phyloP scores from a whole-genome alignment of 179 eudicot genomes.

The Carnegiea gigantea region DNA sequence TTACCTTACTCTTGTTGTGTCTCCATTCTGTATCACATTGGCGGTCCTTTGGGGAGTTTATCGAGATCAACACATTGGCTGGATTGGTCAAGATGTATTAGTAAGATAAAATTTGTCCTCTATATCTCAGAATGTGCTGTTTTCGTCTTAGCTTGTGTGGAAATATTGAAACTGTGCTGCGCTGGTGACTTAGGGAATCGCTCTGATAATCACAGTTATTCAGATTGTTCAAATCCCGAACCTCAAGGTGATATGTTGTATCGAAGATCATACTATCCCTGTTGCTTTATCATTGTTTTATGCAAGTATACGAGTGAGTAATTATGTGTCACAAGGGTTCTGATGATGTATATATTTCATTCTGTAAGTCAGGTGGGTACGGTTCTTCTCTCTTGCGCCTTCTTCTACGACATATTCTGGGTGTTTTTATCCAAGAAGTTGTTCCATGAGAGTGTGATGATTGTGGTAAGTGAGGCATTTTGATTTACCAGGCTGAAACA shows the following conservation, averaged over 20 bases:
- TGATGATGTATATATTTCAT: background rate
- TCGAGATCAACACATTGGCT: constrained; percentile 52
- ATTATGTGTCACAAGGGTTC: background rate
- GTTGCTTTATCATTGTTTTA: background rate
- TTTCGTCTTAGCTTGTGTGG: background rate
- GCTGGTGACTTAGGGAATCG: constrained; percentile 56
- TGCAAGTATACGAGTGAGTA: too few species aligned
- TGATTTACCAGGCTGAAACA: background rate
- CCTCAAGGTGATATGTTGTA: constrained; percentile 62
- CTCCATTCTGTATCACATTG: constrained; percentile 77
- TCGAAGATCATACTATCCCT: background rate
- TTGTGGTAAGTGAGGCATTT: constrained; percentile 58
- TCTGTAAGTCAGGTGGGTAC: constrained; percentile 61
- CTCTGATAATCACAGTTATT: constrained; percentile 75
- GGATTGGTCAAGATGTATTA: constrained; percentile 92
- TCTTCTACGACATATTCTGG: constrained; percentile 87
- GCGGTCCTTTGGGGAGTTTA: constrained; percentile 71
- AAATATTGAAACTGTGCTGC: background rate
- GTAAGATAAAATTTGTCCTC: constrained; percentile 40
- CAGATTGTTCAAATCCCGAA: constrained; percentile 83
- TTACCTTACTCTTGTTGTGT: constrained; percentile 64
- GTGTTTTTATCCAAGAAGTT: constrained; percentile 66
- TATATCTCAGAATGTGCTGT: background rate
- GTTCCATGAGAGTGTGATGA: constrained; percentile 88
- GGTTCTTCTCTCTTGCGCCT: constrained; percentile 73